These are phyloP conservation scores for Claviceps humidiphila DNA, from an alignment of 2,329 filamentous ascomycete species.

Conservation along the genomic window DNA sequence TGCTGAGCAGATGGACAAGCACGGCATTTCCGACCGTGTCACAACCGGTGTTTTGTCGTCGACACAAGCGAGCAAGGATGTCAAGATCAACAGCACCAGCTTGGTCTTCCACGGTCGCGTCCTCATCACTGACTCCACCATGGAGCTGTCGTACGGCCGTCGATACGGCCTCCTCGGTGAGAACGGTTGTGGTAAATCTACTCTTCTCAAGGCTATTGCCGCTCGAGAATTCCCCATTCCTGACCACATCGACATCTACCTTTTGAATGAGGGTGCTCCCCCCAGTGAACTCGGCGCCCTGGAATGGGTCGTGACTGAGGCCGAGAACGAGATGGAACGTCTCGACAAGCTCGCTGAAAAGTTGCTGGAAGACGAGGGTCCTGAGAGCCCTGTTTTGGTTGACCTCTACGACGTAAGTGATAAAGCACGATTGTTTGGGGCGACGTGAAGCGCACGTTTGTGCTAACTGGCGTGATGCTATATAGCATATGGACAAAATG, in stretches of 20 bases:
- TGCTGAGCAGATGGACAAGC: constrained; percentile 85
- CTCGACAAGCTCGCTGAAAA: constrained; percentile 82
- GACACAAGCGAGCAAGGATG: constrained; percentile 71
- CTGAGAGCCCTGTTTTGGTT: constrained; percentile 78
- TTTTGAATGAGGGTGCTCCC: constrained; percentile 92
- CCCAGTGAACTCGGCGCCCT: constrained; percentile 79
- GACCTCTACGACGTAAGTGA: constrained; percentile 83
- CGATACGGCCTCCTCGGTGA: constrained; percentile 92
- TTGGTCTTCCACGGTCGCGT: constrained; percentile 97
- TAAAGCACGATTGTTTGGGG: no score
- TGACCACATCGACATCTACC: constrained; percentile 94
- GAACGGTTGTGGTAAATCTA: constrained; percentile 98
- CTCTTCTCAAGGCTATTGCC: constrained; percentile 88
- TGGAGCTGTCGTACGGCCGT: constrained; percentile 86
- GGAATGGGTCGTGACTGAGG: constrained; percentile 94
- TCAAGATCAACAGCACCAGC: constrained; percentile 89
- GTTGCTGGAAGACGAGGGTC: constrained; percentile 81
- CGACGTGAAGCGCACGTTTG: neutral
- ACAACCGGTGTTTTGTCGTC: constrained; percentile 94
- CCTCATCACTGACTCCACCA: constrained; percentile 81
- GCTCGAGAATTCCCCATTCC: constrained; percentile 92
- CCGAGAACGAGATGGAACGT: constrained; percentile 80
- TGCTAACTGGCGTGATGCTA: constrained; percentile 10
- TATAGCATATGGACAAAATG: constrained; percentile 93
- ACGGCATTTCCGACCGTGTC: constrained; percentile 92